Evolutionary conservation across 441 rosid genomes (phyloP), one percentile per base, ranked within the genome.

Genomic region (Jatropha multifida): DNA sequence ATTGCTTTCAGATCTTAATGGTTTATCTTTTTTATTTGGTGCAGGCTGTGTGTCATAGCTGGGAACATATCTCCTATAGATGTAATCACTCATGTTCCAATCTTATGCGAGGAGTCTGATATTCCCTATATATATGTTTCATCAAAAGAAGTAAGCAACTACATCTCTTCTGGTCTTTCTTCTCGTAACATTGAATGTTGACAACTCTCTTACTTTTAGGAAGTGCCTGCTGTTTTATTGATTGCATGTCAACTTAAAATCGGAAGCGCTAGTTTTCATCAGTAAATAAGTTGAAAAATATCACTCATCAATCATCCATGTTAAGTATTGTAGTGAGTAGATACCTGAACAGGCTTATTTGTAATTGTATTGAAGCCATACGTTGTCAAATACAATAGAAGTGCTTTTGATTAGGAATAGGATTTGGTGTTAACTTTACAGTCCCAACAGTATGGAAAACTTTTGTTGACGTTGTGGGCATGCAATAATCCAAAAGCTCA

Each of bases 21-120:
- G 20, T 4, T 11, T 59, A 32, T 32, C 32, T 56, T 72, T 79
- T 69, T 44, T 20, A 14, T 77, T n/a, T 3, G 46, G 3, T 81
- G 85, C 87, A 96, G 99, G 74, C 71, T 96, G 58, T 96, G 97
- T 18, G 88, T 93, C 60, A 92, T 93, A 46, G 98, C 97, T 48
- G 98, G 95, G 69, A 93, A 93, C 83, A 93, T 93, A 66, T 92
- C 96, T 72, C 98, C 99, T 5, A 96, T 96, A 18, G 99, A 96
- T 82, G 99, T 93, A 62, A 93, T 96, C 44, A 96, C 98, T 11
- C 99, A 96, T 76, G 92, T 94, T n/a, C 95, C 93, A 32, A 83
- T 90, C 79, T 76, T 90, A 74, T 90, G 95, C 5, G 95, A 90
- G 81, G 95, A 90, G 78, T 68, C 85, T 14, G 95, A 89, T 13